A percentile compares a stretch with the other conserved stretches of the same genome.
phyloP scores from a whole-genome alignment of 768 basidiomycete genomes.

The Panellus pusillus region DNA sequence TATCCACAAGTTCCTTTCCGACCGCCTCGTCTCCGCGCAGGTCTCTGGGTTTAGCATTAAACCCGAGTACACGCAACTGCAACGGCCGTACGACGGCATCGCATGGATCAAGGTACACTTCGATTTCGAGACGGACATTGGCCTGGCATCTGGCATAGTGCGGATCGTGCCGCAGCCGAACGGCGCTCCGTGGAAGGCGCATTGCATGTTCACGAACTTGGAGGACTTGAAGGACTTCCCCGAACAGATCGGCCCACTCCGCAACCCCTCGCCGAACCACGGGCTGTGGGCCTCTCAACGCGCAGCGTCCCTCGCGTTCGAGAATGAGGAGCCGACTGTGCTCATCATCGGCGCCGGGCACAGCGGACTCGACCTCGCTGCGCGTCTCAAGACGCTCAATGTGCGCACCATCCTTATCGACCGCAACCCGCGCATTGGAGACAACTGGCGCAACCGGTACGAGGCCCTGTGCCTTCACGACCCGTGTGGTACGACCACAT shows the following conservation, averaged over 20 bases:
- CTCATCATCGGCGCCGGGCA: slow-evolving; percentile 60
- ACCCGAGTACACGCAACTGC: slow-evolving; percentile 25
- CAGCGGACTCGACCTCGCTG: slow-evolving; percentile 55
- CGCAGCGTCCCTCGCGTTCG: slow-evolving; percentile 41
- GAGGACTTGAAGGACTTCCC: slow-evolving; percentile 45
- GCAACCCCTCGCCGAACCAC: slow-evolving; percentile 41
- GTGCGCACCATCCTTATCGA: slow-evolving; percentile 56
- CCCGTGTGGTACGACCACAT: slow-evolving; percentile 54
- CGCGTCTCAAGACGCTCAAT: slow-evolving; percentile 52
- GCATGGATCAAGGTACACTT: slow-evolving; percentile 50
- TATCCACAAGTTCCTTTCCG: slow-evolving; percentile 35
- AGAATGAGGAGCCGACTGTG: slow-evolving; percentile 49
- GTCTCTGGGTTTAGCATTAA: slow-evolving; percentile 26
- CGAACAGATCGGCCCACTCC: slow-evolving; percentile 41
- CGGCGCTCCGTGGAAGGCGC: slow-evolving; percentile 49
- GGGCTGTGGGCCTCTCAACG: slow-evolving; percentile 51
- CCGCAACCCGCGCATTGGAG: slow-evolving; percentile 49
- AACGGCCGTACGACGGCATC: slow-evolving; percentile 39
- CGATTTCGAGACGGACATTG: slow-evolving; percentile 46
- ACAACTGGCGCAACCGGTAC: slow-evolving; percentile 63
- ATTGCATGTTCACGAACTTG: slow-evolving; percentile 53
- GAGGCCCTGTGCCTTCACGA: slow-evolving; percentile 57
- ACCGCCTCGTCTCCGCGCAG: slow-evolving; percentile 30
- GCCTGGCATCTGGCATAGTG: slow-evolving; percentile 43
- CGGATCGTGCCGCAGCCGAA: slow-evolving; percentile 49